A percentile compares a stretch with the other conserved stretches of the same genome.
Evolutionary conservation across 805 yeast genomes (phyloP).

Genomic region (Lipomyces starkeyi): DNA sequence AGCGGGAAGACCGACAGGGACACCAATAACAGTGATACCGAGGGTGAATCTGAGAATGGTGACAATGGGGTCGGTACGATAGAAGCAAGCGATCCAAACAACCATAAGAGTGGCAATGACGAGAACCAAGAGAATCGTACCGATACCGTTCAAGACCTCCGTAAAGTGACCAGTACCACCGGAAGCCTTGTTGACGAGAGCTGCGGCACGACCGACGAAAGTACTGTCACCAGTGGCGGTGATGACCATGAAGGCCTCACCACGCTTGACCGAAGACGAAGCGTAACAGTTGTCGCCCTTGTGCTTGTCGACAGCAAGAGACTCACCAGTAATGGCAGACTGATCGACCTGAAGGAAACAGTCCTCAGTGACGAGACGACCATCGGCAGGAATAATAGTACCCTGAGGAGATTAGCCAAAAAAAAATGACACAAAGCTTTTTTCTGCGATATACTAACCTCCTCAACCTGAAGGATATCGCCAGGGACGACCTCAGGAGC

Average conservation of each 20-base stretch:
- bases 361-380: slow-evolving; percentile 85
- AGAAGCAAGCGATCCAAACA: slow-evolving; percentile 94
- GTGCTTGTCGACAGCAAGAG: slow-evolving; percentile 91
- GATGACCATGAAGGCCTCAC: slow-evolving; percentile 93
- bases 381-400: slow-evolving; percentile 91
- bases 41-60: slow-evolving; percentile 87
- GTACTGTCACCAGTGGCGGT: slow-evolving; percentile 96
- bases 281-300: slow-evolving; percentile 87
- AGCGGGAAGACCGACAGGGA: slow-evolving; percentile 98
- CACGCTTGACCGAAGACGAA: slow-evolving; percentile 93
- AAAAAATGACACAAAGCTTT: too few relatives aligned
- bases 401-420: slow-evolving; percentile 50
- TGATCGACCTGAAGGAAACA: slow-evolving; percentile 90
- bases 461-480: slow-evolving; percentile 90
- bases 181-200: slow-evolving; percentile 91
- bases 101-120: slow-evolving; percentile 85
- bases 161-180: slow-evolving; percentile 96
- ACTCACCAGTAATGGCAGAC: slow-evolving; percentile 97
- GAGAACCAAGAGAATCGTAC: slow-evolving; percentile 86
- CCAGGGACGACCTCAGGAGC: slow-evolving; percentile 93
- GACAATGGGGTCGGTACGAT: slow-evolving; percentile 87
- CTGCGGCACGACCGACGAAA: slow-evolving; percentile 96
- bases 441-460: slow-evolving; percentile 42
- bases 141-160: slow-evolving; percentile 96
- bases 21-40: slow-evolving; percentile 97